These are phyloP conservation scores for Cyberlindnera bimundalis DNA, from an alignment of 805 yeast genomes.

Conservation along the genomic window DNA sequence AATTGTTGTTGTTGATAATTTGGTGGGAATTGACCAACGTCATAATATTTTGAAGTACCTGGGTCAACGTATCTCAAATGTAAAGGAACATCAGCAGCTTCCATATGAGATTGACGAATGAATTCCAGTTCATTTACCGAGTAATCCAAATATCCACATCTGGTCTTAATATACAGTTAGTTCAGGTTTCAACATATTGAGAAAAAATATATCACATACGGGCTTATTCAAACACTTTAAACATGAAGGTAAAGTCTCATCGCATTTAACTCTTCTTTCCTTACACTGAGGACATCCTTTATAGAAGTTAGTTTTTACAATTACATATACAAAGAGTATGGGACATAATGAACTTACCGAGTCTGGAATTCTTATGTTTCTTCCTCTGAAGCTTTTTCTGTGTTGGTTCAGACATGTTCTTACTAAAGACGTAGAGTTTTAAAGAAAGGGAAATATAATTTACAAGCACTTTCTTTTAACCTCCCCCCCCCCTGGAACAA, in stretches of 20 bases:
- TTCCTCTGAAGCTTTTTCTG: conserved; percentile 33
- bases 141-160: conserved; percentile 23
- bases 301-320: conserved; percentile 6
- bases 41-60: neutral
- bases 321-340: too few relatives aligned
- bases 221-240: conserved; percentile 38
- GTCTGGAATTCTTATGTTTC: conserved; percentile 39
- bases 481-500: too few relatives aligned
- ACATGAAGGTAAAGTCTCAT: conserved; percentile 55
- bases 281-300: conserved; percentile 67
- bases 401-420: neutral
- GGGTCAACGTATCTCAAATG: conserved; percentile 1
- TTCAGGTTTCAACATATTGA: neutral
- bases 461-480: too few relatives aligned
- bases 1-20: neutral
- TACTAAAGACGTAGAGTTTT: too few relatives aligned
- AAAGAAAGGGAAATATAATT: too few relatives aligned
- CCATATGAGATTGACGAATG: conserved; percentile 14
- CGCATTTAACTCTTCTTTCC: conserved; percentile 57
- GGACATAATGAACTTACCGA: conserved; percentile 16
- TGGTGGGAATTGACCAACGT: conserved; percentile 3
- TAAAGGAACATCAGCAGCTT: conserved; percentile 2
- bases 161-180: conserved; percentile 2
- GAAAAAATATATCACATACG: conserved; percentile 12
- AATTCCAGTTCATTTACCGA: conserved; percentile 14